Conservation (phyloP, 164 flowering plant genomes). For the Umbellularia californica region DNA sequence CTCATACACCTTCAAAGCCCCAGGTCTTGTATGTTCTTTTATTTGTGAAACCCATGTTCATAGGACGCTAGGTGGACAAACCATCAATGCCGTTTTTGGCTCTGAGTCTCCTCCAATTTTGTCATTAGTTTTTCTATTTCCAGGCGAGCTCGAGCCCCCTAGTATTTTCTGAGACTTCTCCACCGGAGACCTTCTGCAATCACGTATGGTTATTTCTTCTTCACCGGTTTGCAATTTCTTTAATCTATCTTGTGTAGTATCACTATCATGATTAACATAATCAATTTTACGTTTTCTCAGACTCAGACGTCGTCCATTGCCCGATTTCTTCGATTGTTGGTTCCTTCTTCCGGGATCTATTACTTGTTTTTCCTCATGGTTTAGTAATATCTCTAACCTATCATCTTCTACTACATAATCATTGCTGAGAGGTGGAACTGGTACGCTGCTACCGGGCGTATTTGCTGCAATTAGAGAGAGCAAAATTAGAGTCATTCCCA, state of each 20-base stretch:
- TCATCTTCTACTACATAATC: too few relatives aligned
- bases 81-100: constrained; percentile 55
- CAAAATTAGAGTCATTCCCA: constrained; percentile 96
- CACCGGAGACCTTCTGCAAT: too few relatives aligned
- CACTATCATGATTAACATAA: neutral
- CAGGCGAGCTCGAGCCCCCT: too few relatives aligned
- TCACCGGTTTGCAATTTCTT: too few relatives aligned
- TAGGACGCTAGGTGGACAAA: constrained; percentile 77
- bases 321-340: too few relatives aligned
- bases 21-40: constrained; percentile 59
- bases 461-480: constrained; percentile 78
- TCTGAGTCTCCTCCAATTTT: constrained; percentile 4
- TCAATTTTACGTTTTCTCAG: constrained; percentile 36
- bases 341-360: too few relatives aligned
- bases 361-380: too few relatives aligned
- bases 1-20: constrained; percentile 62
- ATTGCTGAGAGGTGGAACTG: too few relatives aligned
- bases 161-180: neutral
- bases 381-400: too few relatives aligned
- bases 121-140: neutral
- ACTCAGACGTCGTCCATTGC: too few relatives aligned
- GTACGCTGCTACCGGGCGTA: constrained; percentile 23
- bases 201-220: too few relatives aligned
- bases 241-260: too few relatives aligned
- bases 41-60: constrained; percentile 76